phyloP scores from a whole-genome alignment of 2,329 filamentous ascomycete species.

The Penicillium sp. region DNA sequence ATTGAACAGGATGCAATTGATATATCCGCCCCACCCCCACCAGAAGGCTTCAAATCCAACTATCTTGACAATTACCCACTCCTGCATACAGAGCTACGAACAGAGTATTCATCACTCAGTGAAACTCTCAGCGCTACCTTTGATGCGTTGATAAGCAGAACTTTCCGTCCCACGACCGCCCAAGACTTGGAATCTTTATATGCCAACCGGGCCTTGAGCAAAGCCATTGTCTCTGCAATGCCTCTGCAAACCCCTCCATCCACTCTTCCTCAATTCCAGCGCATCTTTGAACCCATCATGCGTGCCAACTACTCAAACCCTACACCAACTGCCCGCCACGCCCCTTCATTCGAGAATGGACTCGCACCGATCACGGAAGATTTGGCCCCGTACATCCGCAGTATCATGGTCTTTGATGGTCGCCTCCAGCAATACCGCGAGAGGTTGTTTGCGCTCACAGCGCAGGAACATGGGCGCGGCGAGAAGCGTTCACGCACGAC shows the following conservation, averaged over 20 bases:
- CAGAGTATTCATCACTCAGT: conserved; percentile 47
- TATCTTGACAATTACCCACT: conserved; percentile 57
- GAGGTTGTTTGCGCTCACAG: conserved; percentile 62
- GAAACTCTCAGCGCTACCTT: conserved; percentile 37
- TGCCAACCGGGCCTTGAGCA: conserved; percentile 34
- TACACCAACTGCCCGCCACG: conserved; percentile 35
- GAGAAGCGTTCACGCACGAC: conserved; percentile 68
- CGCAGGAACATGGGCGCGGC: conserved; percentile 48
- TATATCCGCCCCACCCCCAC: conserved; percentile 60
- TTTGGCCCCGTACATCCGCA: conserved; percentile 84
- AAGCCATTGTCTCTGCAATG: conserved; percentile 14
- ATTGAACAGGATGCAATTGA: conserved; percentile 57
- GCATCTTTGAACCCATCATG: conserved; percentile 55
- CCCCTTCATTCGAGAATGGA: conserved; percentile 75
- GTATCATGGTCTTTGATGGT: conserved; percentile 75
- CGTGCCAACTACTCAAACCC: conserved; percentile 38
- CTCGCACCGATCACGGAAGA: conserved; percentile 68
- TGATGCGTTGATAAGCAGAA: conserved; percentile 30
- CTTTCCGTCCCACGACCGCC: conserved; percentile 20
- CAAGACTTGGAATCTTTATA: conserved; percentile 27
- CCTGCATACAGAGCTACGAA: conserved; percentile 52
- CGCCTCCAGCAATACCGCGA: conserved; percentile 67
- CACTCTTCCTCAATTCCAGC: conserved; percentile 43
- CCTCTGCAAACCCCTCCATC: conserved; percentile 25
- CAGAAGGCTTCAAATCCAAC: conserved; percentile 53